Evolutionary conservation across 768 basidiomycete genomes (phyloP), one percentile per base, ranked within the genome.

Genomic region (Phaeolepiota aurea): DNA sequence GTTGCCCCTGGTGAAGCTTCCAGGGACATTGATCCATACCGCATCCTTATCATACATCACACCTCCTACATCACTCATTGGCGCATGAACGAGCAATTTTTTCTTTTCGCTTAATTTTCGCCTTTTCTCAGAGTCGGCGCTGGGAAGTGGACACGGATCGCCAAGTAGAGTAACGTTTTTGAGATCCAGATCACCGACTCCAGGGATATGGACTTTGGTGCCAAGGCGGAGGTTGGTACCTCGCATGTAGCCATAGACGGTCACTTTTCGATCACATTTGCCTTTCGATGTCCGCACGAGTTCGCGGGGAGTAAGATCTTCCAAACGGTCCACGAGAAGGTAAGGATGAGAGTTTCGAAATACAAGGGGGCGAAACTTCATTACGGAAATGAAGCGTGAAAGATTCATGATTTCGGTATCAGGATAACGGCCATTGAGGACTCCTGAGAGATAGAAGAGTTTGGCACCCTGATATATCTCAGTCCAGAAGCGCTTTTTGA

Each of bases 391-490:
- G 72, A 98, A 99, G 30, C 94, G 85, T 16, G 86, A 86, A 44
- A 99, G 82, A 57, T 98, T 96, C 53, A 92, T 76, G 50, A 97
- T 92, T 65, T 99, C 96, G 14, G 78, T 80, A 61, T 99, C 96
- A 20, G 96, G 93, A 59, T 98, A 97, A 30, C 93, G 87, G 14
- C 96, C 96, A 51, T 98, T 97, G 52, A 98, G 75, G 21, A 97
- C 89, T 13, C 94, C 96, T 2, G 89, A 92, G 38, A 98, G 81
- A 59, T 96, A 97, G 65, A 97, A 98, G 5, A 99, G 79, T 59
- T 99, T 99, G 20, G 96, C 94, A 37, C 96, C 96, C 53, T 92
- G 87, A 59, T 98, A 98, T 10, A 99, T 98, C 62, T 99, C 96
- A 0, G 93, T 90, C 96, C 96, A 99, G 67, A 99, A 99, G 7